Evolutionary conservation across 2,329 filamentous ascomycete species (phyloP), one percentile per base, ranked within the genome.

Genomic region (Bipolaris sorokiniana): DNA sequence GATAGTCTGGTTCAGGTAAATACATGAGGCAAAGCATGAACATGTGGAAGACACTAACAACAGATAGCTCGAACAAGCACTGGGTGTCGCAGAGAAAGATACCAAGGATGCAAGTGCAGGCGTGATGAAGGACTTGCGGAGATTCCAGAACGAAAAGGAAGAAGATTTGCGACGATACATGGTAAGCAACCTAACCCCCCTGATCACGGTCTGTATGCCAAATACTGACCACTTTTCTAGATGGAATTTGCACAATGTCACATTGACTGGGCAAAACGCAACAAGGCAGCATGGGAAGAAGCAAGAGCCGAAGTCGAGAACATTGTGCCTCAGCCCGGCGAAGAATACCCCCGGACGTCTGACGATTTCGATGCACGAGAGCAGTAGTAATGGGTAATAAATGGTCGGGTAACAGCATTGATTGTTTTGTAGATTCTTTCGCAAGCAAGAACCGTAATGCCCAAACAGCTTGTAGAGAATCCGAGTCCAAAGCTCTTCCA

Each of bases 81-180:
- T 97, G 56, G 86, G 92, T 31, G 93, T 91, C 4, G 91, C 92
- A 4, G 92, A 93, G 61, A 88, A 92, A 70, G 95, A 99, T 73
- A 95, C 98, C 59, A 93, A 90, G 75, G 92, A 98, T 70, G 95
- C 95, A 7, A 97, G 92, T 71, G 82, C 86, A 2, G 96, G 92
- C 50, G 91, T 98, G 4, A 78, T 99, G 67, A 89, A 90, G 69
- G 95, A 99, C 73, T 80, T 99, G 58, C 92, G 92, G 80, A 84
- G 95, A 59, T 99, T 99, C 78, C 96, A 99, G 77, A 83, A 83
- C 57, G 93, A 98, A 78, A 99, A 99, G 78, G 96, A 99, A 78
- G 92, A 94, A 48, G 95, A 99, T 75, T 77, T 99, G 70, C 89
- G 88, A 72, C 87, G 91, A 62, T 98, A 98, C 76, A 99, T 99